These are phyloP conservation scores for Stephanodiscus triporus DNA, from an alignment of 108 stramenopile species.

Conservation along the genomic window DNA sequence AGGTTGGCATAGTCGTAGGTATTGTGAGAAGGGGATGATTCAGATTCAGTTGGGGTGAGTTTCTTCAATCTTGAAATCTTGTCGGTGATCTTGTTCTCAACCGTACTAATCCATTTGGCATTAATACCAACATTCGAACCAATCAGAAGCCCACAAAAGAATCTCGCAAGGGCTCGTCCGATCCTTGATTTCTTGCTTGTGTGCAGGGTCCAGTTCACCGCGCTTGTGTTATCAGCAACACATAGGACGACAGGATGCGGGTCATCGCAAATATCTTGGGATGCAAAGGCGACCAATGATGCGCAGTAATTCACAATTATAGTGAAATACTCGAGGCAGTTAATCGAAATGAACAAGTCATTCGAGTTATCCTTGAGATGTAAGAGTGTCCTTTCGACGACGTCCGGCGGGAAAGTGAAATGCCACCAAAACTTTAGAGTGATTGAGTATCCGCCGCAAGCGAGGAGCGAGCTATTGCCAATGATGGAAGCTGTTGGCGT, in stretches of 20 bases:
- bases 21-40: too few species aligned
- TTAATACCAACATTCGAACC: constrained; percentile 1
- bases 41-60: neutral
- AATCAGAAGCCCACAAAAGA: constrained; percentile 11
- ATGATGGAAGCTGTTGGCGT: neutral
- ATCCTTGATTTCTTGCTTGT: neutral
- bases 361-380: neutral
- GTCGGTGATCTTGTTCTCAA: constrained; percentile 9
- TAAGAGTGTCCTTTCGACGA: neutral
- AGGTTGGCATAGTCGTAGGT: neutral
- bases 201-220: neutral
- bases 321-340: constrained; percentile 5
- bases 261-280: neutral
- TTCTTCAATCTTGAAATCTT: constrained; percentile 11
- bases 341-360: neutral
- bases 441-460: neutral
- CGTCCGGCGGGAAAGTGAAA: neutral
- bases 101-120: constrained; percentile 6
- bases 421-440: neutral
- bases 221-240: constrained; percentile 6
- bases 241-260: neutral
- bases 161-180: constrained; percentile 6
- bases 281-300: neutral
- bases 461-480: neutral
- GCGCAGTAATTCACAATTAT: constrained; percentile 10